Base-by-base conservation (phyloP, 805 yeast species). In the Cyberlindnera veronae region DNA sequence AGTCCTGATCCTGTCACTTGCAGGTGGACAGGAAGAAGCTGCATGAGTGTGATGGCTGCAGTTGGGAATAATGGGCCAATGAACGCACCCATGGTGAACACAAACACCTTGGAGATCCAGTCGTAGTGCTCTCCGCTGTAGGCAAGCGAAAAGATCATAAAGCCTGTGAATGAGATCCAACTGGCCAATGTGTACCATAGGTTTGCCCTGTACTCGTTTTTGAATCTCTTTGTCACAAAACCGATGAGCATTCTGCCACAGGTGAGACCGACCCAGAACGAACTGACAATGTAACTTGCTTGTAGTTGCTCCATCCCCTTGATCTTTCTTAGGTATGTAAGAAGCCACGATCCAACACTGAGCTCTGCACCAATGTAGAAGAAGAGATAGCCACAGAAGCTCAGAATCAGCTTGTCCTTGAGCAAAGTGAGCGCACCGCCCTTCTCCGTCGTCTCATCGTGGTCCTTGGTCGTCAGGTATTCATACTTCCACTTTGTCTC, bases 31-130 rank as follows among this genome's bases (percentile, higher is more conserved):
- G 95, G 95, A 31, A 87, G 58, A 2, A 78, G 64, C 39, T 78
- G 76, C 33, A 84, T 60, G 2, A 87, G 71, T 9, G 81, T 73
- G 12, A 83, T 75, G 36, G 84, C 77, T 0, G 84, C 76, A 6
- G 90, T 79, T 1, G 95, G 89, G 60, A 80, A 84, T 26, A 77
- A 63, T 2, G 90, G 90, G 0, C 90, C 91, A 28, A 79, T 71
- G 49, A 72, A 73, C 3, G 78, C 55, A 3, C 90, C 91, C 20
- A 74, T 66, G 1, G 72, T 39, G 5, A 80, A 39, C 42, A 51
- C 46, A 6, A 52, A 15, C 1, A 45, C 29, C 18, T 52, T 55
- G 10, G 33, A 27, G 4, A 41, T 19, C 23, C 31, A 32, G 9
- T 20, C 36, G 19, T 36, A 41, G 22, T 41, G 36, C 4, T 3